Evolutionary conservation across 441 rosid species (phyloP).

Genomic region (Erysimum cheiri): DNA sequence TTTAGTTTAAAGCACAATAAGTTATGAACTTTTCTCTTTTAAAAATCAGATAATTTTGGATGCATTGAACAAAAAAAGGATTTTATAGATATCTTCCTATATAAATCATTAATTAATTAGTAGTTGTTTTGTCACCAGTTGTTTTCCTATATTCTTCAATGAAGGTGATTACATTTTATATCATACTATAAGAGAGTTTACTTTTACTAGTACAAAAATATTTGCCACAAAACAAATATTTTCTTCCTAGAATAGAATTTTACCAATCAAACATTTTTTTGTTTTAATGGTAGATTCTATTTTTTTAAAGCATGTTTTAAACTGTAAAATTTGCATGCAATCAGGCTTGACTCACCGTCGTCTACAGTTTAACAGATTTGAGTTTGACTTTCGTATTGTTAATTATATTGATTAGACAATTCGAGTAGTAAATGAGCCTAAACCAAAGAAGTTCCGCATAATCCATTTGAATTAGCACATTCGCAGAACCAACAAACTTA

Average conservation of each 20-base stretch:
- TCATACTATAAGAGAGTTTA: neutral
- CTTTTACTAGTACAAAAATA: neutral
- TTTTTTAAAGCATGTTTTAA: neutral
- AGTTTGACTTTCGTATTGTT: neutral
- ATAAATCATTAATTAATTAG: neutral
- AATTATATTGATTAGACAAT: neutral
- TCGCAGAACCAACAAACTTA: constrained; percentile 32
- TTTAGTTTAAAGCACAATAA: constrained; percentile 6
- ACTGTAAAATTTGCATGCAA: neutral
- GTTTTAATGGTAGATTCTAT: neutral
- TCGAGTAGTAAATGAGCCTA: neutral
- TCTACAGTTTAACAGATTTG: constrained; percentile 1
- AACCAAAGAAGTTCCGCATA: constrained; percentile 11
- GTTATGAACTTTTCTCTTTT: neutral
- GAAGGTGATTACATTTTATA: neutral
- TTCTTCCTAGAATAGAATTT: neutral
- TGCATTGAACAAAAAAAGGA: neutral
- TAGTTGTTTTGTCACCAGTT: neutral
- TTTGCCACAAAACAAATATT: neutral
- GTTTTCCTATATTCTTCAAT: neutral
- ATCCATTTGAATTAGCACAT: constrained; percentile 25
- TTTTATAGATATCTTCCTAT: neutral
- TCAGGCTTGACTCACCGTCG: neutral
- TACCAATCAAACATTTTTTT: constrained; percentile 3
- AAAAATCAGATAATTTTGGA: neutral